Conservation (phyloP, 78 protist genomes). For the Carpediemonas membranifera region DNA sequence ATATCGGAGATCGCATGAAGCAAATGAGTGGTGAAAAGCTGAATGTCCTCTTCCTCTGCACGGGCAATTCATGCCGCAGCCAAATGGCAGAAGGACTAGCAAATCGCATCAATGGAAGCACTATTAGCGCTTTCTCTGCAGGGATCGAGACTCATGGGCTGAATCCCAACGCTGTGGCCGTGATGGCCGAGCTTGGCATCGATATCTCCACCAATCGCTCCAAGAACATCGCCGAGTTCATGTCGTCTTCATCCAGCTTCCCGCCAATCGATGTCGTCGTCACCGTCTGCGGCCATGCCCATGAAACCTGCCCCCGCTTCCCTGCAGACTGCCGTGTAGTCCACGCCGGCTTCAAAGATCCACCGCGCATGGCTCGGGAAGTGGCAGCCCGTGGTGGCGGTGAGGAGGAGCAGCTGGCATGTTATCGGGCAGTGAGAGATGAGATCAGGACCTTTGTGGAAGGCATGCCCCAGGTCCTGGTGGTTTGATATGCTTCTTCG, state of each 20-base stretch:
- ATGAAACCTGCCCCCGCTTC: background rate
- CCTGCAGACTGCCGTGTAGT: background rate
- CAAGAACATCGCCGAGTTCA: background rate
- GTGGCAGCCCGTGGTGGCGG: background rate
- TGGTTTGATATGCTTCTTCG: background rate
- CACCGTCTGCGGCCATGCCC: constrained; percentile 12
- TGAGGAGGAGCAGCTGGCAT: background rate
- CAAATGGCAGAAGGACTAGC: constrained; percentile 25
- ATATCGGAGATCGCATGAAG: background rate
- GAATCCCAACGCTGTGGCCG: background rate
- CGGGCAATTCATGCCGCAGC: constrained; percentile 19
- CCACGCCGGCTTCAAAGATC: background rate
- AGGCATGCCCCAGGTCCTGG: background rate
- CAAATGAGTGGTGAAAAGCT: background rate
- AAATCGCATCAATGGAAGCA: background rate
- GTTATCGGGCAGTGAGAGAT: background rate
- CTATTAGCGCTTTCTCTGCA: background rate
- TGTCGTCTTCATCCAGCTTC: background rate
- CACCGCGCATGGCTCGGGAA: background rate
- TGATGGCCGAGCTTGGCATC: background rate
- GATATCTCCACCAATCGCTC: background rate
- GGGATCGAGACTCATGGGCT: background rate
- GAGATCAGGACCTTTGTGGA: background rate
- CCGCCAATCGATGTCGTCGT: background rate
- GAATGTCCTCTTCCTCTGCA: constrained; percentile 14